Evolutionary conservation across 2,329 filamentous ascomycete species (phyloP).

Genomic region (Pseudocercospora cruenta): DNA sequence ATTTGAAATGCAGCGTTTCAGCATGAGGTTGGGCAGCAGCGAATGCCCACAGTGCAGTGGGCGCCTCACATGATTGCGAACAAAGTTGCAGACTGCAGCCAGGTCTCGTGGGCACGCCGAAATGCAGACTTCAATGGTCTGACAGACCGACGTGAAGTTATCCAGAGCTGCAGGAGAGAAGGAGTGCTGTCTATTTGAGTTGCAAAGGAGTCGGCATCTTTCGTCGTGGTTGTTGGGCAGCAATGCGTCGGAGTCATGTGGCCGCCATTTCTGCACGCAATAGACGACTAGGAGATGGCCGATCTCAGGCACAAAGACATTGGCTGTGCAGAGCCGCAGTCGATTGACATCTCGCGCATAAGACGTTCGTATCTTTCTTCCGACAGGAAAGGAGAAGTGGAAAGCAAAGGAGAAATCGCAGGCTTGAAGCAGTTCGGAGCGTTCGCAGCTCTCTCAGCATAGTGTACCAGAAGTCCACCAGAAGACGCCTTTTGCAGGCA

Average conservation of each 20-base stretch:
- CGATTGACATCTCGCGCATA: background rate
- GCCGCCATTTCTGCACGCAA: constrained; percentile 1
- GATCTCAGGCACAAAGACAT: background rate
- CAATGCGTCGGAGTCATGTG: constrained; percentile 1
- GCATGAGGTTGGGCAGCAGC: background rate
- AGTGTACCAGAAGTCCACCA: no score
- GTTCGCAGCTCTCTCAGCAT: no score
- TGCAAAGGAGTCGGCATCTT: background rate
- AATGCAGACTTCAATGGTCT: background rate
- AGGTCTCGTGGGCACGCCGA: background rate
- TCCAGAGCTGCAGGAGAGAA: background rate
- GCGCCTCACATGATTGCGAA: no score
- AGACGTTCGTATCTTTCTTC: background rate
- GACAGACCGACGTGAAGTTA: background rate
- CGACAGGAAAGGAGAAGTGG: background rate
- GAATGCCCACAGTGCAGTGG: no score
- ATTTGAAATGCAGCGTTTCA: background rate
- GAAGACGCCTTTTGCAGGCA: background rate
- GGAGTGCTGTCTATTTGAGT: constrained; percentile 5
- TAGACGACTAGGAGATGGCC: background rate
- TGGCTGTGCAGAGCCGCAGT: background rate
- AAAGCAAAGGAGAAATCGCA: background rate
- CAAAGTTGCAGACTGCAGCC: background rate
- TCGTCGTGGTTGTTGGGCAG: background rate
- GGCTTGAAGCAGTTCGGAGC: background rate